Base-by-base conservation (phyloP, 2,329 filamentous ascomycete species). In the Pezicula neosporulosa region DNA sequence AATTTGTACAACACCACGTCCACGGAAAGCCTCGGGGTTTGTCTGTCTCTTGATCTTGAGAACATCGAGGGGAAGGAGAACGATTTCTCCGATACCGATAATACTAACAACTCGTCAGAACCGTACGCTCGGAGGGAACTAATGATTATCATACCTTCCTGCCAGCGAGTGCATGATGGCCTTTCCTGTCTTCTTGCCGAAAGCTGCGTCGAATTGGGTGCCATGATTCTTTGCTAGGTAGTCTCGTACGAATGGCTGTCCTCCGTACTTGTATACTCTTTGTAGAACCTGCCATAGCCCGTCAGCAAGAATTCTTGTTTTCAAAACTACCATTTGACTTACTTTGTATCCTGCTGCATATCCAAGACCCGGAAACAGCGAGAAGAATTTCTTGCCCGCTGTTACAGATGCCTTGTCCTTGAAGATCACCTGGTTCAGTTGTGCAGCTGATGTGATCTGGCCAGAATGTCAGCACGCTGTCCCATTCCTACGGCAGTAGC, bases 41-140 rank as follows among this genome's bases (percentile, higher is more conserved):
- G 94, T 99, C 77, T 99, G 94, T 65, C 94, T 86, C 83, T 99
- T 99, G 77, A 99, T 99, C 83, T 99, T 99, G 57, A 99, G 82
- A 37, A 99, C 93, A 64, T 99, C 94, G 55, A 99, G 83, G 39
- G 94, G 94, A 38, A 99, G 82, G 28, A 99, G 83, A 53, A 99
- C 83, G 59, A 99, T 96, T 77, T 99, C 94, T 67, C 94, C 94
- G 64, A 99, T 96, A 64, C 94, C 94, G 66, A 99, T 95, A 66
- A 99, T 68, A 75, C 89, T 93, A 57, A 43, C 43, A 55, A 44
- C 18, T 28, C 43, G 18, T 43, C 42, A 30, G 42, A 33, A 48
- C 58, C 28, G 52, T 49, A 15, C 16, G n/a, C 12, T 4, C 12
- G 12, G 30, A 7, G 1, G 12, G 12, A 33, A 10, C 38, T 9